Conservation (phyloP, 225 moss, liverwort and hornwort species). For the Polytrichum formosum region DNA sequence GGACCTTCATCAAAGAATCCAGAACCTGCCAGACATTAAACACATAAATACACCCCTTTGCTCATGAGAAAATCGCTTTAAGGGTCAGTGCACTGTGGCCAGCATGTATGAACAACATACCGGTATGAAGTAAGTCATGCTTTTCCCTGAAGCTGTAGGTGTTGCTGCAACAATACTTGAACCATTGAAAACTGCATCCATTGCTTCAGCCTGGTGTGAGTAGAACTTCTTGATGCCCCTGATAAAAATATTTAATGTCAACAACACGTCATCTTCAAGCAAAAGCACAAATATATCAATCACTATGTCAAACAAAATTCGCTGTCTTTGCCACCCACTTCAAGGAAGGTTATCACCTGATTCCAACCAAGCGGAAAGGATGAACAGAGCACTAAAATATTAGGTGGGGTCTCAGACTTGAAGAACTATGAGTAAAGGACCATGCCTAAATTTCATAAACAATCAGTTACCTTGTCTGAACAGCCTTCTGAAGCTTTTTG, state of each 20-base stretch:
- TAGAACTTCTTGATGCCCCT: slow-evolving; percentile 58
- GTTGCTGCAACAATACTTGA: slow-evolving; percentile 68
- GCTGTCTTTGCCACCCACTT: no score
- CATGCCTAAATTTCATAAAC: neutral
- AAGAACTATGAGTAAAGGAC: neutral
- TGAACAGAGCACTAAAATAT: neutral
- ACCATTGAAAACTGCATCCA: slow-evolving; percentile 61
- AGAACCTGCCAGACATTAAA: slow-evolving; percentile 34
- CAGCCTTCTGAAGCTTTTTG: slow-evolving; percentile 52
- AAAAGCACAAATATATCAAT: no score
- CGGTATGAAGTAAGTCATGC: slow-evolving; percentile 66
- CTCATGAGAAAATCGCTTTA: neutral
- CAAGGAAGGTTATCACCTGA: no score
- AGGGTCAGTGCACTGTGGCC: neutral
- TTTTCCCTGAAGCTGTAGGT: slow-evolving; percentile 71
- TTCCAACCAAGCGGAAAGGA: neutral
- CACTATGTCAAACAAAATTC: no score
- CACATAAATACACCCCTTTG: neutral
- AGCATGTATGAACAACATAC: slow-evolving; percentile 15
- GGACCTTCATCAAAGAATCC: slow-evolving; percentile 56
- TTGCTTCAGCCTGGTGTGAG: slow-evolving; percentile 59
- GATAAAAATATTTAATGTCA: neutral
- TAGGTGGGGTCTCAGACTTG: neutral
- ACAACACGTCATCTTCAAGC: no score
- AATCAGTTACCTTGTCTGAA: slow-evolving; percentile 39